Conservation (phyloP, 306 rosid genomes). For the Prosopis cineraria region DNA sequence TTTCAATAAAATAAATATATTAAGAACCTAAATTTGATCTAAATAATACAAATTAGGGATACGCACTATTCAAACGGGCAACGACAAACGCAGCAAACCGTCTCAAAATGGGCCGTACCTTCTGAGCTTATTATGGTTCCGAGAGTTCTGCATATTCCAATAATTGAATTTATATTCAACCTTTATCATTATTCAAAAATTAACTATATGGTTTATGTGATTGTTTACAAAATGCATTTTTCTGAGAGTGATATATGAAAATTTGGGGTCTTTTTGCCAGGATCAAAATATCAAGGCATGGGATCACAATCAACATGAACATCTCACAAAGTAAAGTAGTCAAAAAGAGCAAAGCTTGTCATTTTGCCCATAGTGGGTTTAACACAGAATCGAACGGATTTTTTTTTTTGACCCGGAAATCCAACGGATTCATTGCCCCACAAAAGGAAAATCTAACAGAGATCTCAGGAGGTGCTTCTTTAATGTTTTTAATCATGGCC, state of each 20-base stretch:
- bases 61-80: no score
- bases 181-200: no score
- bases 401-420: no score
- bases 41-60: no score
- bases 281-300: conserved; percentile 27
- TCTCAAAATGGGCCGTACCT: no score
- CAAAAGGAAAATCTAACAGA: neutral
- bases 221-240: neutral
- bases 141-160: no score
- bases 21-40: no score
- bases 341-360: conserved; percentile 3
- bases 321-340: conserved; percentile 16
- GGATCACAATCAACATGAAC: conserved; percentile 29
- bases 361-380: neutral
- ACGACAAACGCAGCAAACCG: no score
- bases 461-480: neutral
- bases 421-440: neutral
- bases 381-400: neutral
- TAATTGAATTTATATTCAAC: no score
- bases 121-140: no score
- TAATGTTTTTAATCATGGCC: neutral
- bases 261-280: neutral
- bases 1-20: no score
- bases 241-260: neutral
- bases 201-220: neutral